Conservation (phyloP, 148 eudicot species). For the Euryodendron excelsum region DNA sequence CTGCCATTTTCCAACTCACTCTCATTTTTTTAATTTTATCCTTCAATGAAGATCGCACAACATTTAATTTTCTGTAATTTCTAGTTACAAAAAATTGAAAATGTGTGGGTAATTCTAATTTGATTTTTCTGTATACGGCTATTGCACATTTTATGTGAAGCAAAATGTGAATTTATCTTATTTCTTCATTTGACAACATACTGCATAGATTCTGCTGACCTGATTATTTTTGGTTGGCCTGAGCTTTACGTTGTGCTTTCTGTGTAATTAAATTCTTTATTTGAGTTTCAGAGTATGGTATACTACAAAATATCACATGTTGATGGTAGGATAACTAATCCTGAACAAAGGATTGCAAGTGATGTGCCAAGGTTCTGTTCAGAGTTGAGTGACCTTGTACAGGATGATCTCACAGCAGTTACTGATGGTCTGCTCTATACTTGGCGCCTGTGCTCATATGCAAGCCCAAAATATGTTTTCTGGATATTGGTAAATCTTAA, state of each 20-base stretch:
- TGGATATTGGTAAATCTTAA: slow-evolving; percentile 76
- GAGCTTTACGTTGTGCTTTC: neutral
- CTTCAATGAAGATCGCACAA: neutral
- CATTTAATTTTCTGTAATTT: neutral
- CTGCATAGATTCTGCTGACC: neutral
- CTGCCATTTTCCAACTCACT: neutral
- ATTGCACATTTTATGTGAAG: neutral
- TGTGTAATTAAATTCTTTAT: slow-evolving; percentile 8
- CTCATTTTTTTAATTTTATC: neutral
- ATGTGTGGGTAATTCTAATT: neutral
- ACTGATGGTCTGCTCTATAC: slow-evolving; percentile 88
- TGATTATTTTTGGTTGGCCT: neutral
- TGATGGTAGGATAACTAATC: slow-evolving; percentile 87
- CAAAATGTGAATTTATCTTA: neutral
- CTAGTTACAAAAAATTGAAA: neutral
- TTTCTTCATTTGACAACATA: neutral
- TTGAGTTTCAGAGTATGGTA: slow-evolving; percentile 72
- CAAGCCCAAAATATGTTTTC: slow-evolving; percentile 91
- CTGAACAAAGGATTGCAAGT: slow-evolving; percentile 97
- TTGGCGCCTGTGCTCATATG: slow-evolving; percentile 98
- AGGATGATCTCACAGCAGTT: slow-evolving; percentile 94
- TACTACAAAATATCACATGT: slow-evolving; percentile 97
- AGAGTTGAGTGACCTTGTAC: slow-evolving; percentile 94
- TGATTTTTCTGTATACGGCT: neutral
- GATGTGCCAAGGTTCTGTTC: slow-evolving; percentile 92